Base-by-base conservation (phyloP, 371 early-diverging fungal species). In the Mortierella polycephala region DNA sequence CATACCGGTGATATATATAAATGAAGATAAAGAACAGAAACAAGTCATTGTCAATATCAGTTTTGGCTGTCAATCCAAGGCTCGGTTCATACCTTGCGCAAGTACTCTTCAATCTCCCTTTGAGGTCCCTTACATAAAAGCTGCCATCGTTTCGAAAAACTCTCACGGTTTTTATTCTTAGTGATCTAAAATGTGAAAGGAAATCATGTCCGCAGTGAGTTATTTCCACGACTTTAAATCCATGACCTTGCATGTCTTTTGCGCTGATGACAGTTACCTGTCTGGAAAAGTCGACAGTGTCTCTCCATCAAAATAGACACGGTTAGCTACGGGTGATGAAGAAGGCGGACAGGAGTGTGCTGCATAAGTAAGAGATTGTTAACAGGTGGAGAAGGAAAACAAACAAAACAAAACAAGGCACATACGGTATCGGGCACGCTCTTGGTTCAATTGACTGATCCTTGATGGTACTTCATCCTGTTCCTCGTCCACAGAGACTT, bases 91-190 rank as follows among this genome's bases (percentile, higher is more conserved):
- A 30, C 4, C 30, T 30, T 30, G 30, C 30, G 30, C 30, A 30
- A 4, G 4, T 30, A 4, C 30, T 52, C 12, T 7, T 30, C 12
- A 18, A 9, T 21, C 5, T 5, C 37, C 16, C 9, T 2, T 13
- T 52, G n/a, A 18, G 16, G 18, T 7, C 9, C 11, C 49, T 30
- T 64, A 64, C 64, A 53, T 56, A 30, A n/a, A 64, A 64, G 18
- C 42, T 57, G 12, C 57, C 64, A 39, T 64, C 57, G 37, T 39
- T 47, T 42, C 40, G 45, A 46, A 64, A 56, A 20, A 51, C 51
- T 4, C 51, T 0, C 20, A 20, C 51, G 4, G 49, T 44, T 47
- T 40, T 55, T 46, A 42, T 30, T n/a, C 45, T 56, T 18, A 30
- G 46, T 9, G 45, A 47, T 39, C 64, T 64, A 52, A 23, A 18